phyloP scores from a whole-genome alignment of 202 grass and related monocot genomes.

The Setaria viridis region DNA sequence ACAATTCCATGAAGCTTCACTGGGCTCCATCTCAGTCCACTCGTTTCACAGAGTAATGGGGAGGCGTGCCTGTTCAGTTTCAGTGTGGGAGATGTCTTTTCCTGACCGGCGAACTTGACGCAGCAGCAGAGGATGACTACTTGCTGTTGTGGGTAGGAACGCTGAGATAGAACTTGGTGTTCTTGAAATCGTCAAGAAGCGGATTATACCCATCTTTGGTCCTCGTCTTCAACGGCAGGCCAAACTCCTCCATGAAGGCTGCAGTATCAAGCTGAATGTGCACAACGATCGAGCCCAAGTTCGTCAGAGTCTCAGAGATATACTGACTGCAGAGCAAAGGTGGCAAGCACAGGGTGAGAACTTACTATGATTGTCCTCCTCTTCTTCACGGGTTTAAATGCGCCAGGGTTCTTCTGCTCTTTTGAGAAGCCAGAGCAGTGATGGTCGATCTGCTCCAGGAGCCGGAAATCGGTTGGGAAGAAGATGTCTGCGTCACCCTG shows the following conservation, averaged over 20 bases:
- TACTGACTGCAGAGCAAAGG: not conserved
- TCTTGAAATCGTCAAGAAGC: conserved; percentile 92
- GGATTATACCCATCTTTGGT: conserved; percentile 95
- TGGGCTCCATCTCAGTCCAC: not conserved
- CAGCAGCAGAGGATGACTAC: conserved; percentile 19
- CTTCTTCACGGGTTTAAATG: conserved; percentile 81
- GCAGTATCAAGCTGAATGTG: conserved; percentile 73
- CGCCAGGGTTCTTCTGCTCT: conserved; percentile 55
- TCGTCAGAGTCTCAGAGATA: not conserved
- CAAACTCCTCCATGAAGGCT: conserved; percentile 96
- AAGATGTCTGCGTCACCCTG: conserved; percentile 98
- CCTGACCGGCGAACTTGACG: not conserved
- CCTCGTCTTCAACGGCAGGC: conserved; percentile 85
- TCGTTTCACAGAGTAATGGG: not conserved
- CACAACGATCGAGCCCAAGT: not conserved
- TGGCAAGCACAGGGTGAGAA: conserved; percentile 39
- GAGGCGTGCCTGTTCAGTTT: not conserved
- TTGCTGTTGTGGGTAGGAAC: conserved; percentile 82
- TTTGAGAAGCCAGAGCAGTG: conserved; percentile 74
- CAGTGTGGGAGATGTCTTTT: not conserved
- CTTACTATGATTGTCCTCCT: conserved; percentile 92
- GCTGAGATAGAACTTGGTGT: conserved; percentile 93
- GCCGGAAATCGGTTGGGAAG: conserved; percentile 90
- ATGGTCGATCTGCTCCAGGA: conserved; percentile 91
- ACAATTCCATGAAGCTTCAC: not conserved